Base-by-base conservation (phyloP, 257 asterid species). In the Nicotiana tomentosiformis region DNA sequence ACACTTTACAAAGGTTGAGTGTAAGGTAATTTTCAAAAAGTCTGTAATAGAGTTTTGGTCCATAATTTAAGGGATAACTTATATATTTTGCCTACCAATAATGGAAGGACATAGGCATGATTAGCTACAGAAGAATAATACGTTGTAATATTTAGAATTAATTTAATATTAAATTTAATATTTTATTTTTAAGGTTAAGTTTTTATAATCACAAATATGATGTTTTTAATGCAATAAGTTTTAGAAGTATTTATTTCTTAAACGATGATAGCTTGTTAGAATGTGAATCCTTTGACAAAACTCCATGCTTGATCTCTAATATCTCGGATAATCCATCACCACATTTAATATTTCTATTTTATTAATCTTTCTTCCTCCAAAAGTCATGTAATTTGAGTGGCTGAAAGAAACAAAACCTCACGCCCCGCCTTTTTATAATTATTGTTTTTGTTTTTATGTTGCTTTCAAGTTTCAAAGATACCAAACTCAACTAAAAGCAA, bases 401-500 rank as follows among this genome's bases (percentile, higher is more conserved):
- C 15, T 74, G 53, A 51, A 23, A 74, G 39, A 74, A 72, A 74
- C 29, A 26, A 74, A 74, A 49, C 43, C 64, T 26, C 60, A 49
- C 15, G 7, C 15, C 62, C 7, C 23, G 8, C 43, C 80, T 74
- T 74, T 23, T 49, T 74, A 30, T 74, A 8, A 14, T 49, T 49
- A 15, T 0, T 51, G 16, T 49, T 74, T 46, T 49, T 74, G 78
- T 72, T 74, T 74, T 49, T 26, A 7, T 49, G 80, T 49, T 74
- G 62, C 62, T 74, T 74, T 74, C 62, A 14, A 49, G 14, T 74
- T 74, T 74, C 62, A 14, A 49, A 23, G 23, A 49, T 49, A 74
- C 80, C 80, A 74, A 74, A 74, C 80, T 64, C 80, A 74, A 74
- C 80, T 0, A 49, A 74, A 49, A 74, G 8, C 39, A 14, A 51